Evolutionary conservation across 2,329 filamentous ascomycete species (phyloP), one percentile per base, ranked within the genome.

Genomic region (Aspergillus aculeatinus): DNA sequence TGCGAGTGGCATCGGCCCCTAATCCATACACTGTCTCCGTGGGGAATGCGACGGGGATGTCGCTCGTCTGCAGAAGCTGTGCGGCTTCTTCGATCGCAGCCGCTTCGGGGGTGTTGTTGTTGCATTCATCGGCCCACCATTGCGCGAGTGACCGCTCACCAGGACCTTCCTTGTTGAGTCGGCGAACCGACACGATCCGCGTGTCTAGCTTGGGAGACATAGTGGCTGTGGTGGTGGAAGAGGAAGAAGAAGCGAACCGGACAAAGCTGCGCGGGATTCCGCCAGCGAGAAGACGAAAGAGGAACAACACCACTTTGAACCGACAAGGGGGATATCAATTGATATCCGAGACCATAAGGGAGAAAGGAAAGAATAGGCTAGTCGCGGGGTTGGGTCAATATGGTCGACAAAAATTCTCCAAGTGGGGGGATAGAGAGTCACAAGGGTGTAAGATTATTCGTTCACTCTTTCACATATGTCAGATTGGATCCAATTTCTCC

Each of bases 21-120:
- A 99, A 83, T 0, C 95, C 95, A 74, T 99, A 99, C 0, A 99
- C 95, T 0, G 95, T 99, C 78, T 99, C 95, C 0, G 95, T 99
- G 0, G 95, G 95, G 73, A 99, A 99, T 1, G 91, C 95, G 51
- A 99, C 92, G 4, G 95, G 95, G 3, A 84, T 83, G 71, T 91
- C 83, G 55, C 83, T 87, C 19, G 81, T 81, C 55, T 81, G 84
- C 39, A 96, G 80, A 64, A 87, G 82, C 12, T 82, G 72, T 2
- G 90, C 91, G 1, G 91, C 91, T 58, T 86, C 79, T 60, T 80
- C 77, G 42, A 96, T 81, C 59, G 81, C 77, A 39, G 79, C 75
- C 3, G 79, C 77, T 66, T 85, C 83, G 2, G 72, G 62, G 3
- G 78, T 81, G 12, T 71, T 65, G 29, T 65, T 66, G n/a, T 64